These are phyloP conservation scores for Ganoderma boninense DNA, from an alignment of 1,284 basidiomycete genomes.

Conservation along the genomic window DNA sequence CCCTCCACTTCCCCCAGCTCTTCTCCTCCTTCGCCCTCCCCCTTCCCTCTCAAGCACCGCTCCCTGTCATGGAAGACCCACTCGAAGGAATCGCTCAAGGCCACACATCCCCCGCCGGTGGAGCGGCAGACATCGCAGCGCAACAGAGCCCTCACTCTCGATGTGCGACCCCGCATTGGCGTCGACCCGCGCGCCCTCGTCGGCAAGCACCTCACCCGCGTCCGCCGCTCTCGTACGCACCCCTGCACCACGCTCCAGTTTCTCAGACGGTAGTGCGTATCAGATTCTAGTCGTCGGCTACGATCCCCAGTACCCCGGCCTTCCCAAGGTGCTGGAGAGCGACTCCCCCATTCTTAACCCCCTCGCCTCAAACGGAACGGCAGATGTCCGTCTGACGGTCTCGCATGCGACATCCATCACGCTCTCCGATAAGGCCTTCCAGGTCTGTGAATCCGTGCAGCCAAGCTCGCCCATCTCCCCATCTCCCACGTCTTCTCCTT, in stretches of 20 bases:
- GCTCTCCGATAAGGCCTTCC: constrained; percentile 65
- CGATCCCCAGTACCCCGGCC: constrained; percentile 58
- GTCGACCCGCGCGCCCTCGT: constrained; percentile 56
- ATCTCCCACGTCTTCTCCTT: background rate
- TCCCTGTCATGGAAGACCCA: background rate
- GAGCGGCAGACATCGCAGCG: constrained; percentile 2
- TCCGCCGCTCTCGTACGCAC: constrained; percentile 60
- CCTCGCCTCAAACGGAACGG: constrained; percentile 39
- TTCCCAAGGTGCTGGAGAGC: constrained; percentile 68
- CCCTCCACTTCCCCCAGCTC: constrained; percentile 27
- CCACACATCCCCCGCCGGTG: constrained; percentile 2
- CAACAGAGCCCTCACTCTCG: constrained; percentile 19
- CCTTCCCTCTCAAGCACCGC: constrained; percentile 9
- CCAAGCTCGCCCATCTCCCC: background rate
- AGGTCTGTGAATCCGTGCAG: constrained; percentile 3
- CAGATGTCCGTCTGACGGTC: constrained; percentile 52
- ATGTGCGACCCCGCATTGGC: constrained; percentile 42
- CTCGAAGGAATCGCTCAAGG: background rate
- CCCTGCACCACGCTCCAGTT: constrained; percentile 64
- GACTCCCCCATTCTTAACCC: constrained; percentile 54
- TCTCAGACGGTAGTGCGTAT: constrained; percentile 60
- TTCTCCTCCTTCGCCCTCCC: constrained; percentile 12
- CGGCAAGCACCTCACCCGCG: constrained; percentile 59
- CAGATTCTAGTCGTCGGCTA: constrained; percentile 71
- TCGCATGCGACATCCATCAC: constrained; percentile 61